Evolutionary conservation across 805 yeast genomes (phyloP), one percentile per base, ranked within the genome.

Genomic region (Myxozyma monticola): DNA sequence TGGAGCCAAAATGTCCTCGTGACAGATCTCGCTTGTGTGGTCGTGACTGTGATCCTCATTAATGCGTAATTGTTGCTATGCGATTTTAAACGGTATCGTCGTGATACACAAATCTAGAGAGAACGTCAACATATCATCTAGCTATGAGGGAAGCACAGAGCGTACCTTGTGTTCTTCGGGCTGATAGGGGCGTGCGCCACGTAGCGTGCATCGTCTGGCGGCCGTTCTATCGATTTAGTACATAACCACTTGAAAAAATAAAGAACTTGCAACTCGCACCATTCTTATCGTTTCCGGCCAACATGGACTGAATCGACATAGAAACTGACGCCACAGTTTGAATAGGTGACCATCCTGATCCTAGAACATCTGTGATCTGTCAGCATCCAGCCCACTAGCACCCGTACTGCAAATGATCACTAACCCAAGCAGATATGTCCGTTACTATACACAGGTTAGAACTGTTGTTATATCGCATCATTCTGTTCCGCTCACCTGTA

Each of bases 371-470:
- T 43, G 14, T 14, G 4, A 22, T n/a, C n/a, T n/a, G n/a, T n/a
- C n/a, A n/a, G n/a, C n/a, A n/a, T n/a, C n/a, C n/a, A 21, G 3
- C 17, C n/a, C 40, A 29, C n/a, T 14, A 35, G 42, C 29, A 12
- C 10, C 30, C 28, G 21, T 25, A 15, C 4, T 12, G 8, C 48
- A 41, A 48, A 26, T 29, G 22, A 45, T 20, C 1, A 29, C 45
- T 14, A 45, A 54, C 59, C 80, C 18, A 84, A 68, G 62, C 91
- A 84, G n/a, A 84, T 84, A 60, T 85, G 90, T 1, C 90, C 91
- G 60, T 85, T 85, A 28, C 59, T 54, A 17, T 36, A 37, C 31
- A 28, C 14, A 9, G 14, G 31, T 28, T 28, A 28, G 31, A n/a
- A n/a, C n/a, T n/a, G n/a, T n/a, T n/a, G n/a, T n/a, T n/a, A n/a